Evolutionary conservation across 768 basidiomycete species (phyloP).

Genomic region (Naganishia vaughanmartiniae): DNA sequence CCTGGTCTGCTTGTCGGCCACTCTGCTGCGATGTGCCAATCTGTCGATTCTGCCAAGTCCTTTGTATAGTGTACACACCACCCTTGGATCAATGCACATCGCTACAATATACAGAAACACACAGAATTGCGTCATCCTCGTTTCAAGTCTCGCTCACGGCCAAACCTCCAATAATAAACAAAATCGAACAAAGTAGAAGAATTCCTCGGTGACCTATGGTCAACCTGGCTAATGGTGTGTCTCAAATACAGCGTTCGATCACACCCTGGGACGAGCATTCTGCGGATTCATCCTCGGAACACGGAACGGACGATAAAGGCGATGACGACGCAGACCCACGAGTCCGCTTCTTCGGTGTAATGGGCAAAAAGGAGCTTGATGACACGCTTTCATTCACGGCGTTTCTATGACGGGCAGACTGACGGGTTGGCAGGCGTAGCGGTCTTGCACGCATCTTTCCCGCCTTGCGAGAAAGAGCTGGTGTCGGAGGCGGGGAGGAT

Average conservation of each 20-base stretch:
- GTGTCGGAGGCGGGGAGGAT: not conserved
- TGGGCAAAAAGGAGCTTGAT: not conserved
- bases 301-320: slow-evolving; percentile 17
- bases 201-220: not conserved
- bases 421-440: not conserved
- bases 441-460: not conserved
- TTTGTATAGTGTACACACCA: not conserved
- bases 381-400: not conserved
- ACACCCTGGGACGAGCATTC: slow-evolving; percentile 19
- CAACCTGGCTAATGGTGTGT: not conserved
- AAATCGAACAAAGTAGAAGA: slow-evolving; percentile 19
- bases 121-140: not conserved
- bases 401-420: not conserved
- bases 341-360: slow-evolving; percentile 5
- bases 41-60: not conserved
- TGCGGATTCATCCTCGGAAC: slow-evolving; percentile 7
- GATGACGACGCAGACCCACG: slow-evolving; percentile 8
- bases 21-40: too few relatives aligned
- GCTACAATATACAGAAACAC: not conserved
- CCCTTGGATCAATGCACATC: not conserved
- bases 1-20: not conserved
- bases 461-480: not conserved
- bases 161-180: not conserved
- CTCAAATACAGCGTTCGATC: not conserved
- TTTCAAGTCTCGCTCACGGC: not conserved